Evolutionary conservation across 163 green algal species (phyloP).

Genomic region (Scenedesmus sp.): DNA sequence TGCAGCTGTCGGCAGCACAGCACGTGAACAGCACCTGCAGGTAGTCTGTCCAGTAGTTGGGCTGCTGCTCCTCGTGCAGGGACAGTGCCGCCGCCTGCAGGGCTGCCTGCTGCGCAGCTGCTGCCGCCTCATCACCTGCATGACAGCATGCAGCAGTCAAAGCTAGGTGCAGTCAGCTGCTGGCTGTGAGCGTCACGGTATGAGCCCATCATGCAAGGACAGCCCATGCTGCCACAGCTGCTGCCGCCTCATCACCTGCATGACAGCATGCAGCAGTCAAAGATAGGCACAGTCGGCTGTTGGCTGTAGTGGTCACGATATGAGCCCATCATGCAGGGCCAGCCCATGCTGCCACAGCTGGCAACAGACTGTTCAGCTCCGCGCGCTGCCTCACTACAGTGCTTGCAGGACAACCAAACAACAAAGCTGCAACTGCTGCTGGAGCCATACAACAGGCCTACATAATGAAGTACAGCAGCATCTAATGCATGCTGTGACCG

Average conservation of each 20-base stretch:
- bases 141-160: not conserved
- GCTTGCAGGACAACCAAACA: not conserved
- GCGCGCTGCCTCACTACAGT: not conserved
- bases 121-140: not conserved
- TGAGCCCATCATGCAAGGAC: not conserved
- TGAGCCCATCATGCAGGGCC: not conserved
- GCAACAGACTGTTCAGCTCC: not conserved
- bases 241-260: not conserved
- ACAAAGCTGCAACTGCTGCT: too few species aligned
- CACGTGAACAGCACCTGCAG: slow-evolving; percentile 65
- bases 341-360: not conserved
- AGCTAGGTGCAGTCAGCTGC: not conserved
- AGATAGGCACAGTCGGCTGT: not conserved
- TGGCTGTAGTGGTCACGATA: not conserved
- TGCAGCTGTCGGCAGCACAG: not conserved
- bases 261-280: not conserved
- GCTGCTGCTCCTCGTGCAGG: slow-evolving; percentile 53
- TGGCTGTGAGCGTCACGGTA: not conserved
- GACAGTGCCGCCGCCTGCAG: slow-evolving; percentile 61
- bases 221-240: not conserved
- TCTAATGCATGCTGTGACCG: not conserved
- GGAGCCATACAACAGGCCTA: too few species aligned
- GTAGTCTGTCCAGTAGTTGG: slow-evolving; percentile 78
- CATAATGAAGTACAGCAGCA: too few species aligned
- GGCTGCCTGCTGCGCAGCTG: slow-evolving; percentile 30